Conservation (phyloP, 345 rosid genomes). For the Bruguiera gymnorhiza region DNA sequence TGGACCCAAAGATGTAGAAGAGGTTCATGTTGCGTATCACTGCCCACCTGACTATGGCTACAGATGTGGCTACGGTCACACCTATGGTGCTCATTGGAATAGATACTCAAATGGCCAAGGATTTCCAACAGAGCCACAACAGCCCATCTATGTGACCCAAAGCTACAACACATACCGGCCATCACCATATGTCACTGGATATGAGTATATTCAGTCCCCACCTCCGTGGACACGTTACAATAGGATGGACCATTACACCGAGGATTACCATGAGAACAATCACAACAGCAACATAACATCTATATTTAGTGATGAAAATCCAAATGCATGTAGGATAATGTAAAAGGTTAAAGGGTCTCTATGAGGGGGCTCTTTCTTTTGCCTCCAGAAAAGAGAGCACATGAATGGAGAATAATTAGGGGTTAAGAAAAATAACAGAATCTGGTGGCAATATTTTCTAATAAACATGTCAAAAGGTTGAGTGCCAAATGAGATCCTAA, state of each 20-base stretch:
- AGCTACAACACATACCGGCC: slow-evolving; percentile 61
- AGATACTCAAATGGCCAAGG: slow-evolving; percentile 25
- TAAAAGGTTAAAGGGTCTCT: slow-evolving; percentile 19
- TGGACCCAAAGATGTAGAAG: slow-evolving; percentile 45
- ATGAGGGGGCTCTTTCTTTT: slow-evolving; percentile 16
- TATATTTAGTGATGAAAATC: slow-evolving; percentile 73
- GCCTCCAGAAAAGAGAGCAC: slow-evolving; percentile 12
- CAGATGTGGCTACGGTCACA: slow-evolving; percentile 32
- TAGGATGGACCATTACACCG: slow-evolving; percentile 37
- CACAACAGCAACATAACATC: slow-evolving; percentile 50
- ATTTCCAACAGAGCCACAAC: slow-evolving; percentile 28
- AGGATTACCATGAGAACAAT: slow-evolving; percentile 31
- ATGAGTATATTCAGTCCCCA: slow-evolving; percentile 36
- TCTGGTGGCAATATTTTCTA: slow-evolving; percentile 14
- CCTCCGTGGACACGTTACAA: slow-evolving; percentile 32
- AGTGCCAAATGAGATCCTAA: slow-evolving; percentile 44
- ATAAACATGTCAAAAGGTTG: slow-evolving; percentile 29
- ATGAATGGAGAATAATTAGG: slow-evolving; percentile 17
- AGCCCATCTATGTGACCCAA: slow-evolving; percentile 41
- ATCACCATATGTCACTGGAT: slow-evolving; percentile 52
- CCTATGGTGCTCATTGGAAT: slow-evolving; percentile 28
- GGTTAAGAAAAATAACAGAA: slow-evolving; percentile 9
- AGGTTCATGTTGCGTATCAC: slow-evolving; percentile 46
- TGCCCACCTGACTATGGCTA: slow-evolving; percentile 46
- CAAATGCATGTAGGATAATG: slow-evolving; percentile 54